A percentile compares a stretch with the other conserved stretches of the same genome.
These are phyloP conservation scores for Fusarium bactridioides DNA, from an alignment of 2,329 filamentous ascomycete species.

Conservation along the genomic window DNA sequence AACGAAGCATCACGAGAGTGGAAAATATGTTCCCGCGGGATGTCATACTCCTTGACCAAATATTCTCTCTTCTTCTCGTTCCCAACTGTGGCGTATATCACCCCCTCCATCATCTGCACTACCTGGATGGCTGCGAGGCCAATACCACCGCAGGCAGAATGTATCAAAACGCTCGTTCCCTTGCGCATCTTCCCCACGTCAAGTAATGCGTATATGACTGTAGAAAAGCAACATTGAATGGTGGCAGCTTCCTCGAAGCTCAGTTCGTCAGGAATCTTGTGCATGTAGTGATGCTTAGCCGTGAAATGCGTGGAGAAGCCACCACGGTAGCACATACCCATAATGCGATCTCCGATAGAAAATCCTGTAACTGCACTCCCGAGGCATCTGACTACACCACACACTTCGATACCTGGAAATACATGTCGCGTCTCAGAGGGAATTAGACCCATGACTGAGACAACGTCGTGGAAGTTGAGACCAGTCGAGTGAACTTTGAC, in stretches of 20 bases:
- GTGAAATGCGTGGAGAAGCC: conserved; percentile 15
- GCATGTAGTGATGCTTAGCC: background rate
- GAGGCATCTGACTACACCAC: background rate
- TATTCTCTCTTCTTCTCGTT: conserved; percentile 43
- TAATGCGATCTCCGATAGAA: conserved; percentile 38
- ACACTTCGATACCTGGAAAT: background rate
- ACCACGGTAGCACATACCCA: background rate
- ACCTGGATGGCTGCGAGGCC: conserved; percentile 46
- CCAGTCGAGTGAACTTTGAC: background rate
- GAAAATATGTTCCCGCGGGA: conserved; percentile 46
- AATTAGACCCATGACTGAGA: conserved; percentile 5
- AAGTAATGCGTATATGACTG: conserved; percentile 39
- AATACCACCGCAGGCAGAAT: conserved; percentile 44
- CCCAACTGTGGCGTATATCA: conserved; percentile 34
- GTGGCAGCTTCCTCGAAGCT: conserved; percentile 46
- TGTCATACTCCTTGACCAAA: conserved; percentile 38
- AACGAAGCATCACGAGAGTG: conserved; percentile 41
- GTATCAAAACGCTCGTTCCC: conserved; percentile 47
- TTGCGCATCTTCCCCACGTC: conserved; percentile 40
- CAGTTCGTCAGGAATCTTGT: conserved; percentile 48
- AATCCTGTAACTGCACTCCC: background rate
- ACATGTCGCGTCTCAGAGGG: background rate
- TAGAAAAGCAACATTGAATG: conserved; percentile 44
- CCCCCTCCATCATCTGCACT: conserved; percentile 35
- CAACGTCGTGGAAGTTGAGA: conserved; percentile 13